Conservation (phyloP, 352 stramenopile species). For the Albugo candida region DNA sequence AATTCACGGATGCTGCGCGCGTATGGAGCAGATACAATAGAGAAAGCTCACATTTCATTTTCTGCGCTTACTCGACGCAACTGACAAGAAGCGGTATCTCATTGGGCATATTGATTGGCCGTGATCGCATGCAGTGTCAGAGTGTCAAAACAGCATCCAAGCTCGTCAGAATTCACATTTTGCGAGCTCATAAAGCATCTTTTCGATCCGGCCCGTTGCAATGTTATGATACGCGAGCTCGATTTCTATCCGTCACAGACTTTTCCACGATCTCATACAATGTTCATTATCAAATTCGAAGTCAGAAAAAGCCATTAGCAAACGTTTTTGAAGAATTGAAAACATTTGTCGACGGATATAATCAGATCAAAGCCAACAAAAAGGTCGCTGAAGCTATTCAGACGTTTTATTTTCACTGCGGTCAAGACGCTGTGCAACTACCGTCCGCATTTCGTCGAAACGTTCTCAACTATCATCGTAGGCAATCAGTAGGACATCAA, state of each 20-base stretch:
- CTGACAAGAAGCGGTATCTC: too few relatives aligned
- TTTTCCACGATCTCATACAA: slow-evolving; percentile 5
- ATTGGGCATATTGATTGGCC: background rate
- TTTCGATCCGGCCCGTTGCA: too few relatives aligned
- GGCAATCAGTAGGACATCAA: slow-evolving; percentile 15
- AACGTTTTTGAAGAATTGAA: slow-evolving; percentile 31
- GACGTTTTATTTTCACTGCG: slow-evolving; percentile 58
- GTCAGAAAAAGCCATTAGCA: slow-evolving; percentile 23
- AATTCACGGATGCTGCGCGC: too few relatives aligned
- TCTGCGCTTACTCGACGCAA: too few relatives aligned
- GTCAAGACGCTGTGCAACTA: slow-evolving; percentile 20
- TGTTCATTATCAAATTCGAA: slow-evolving; percentile 26
- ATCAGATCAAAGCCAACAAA: slow-evolving; percentile 7
- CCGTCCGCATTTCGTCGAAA: slow-evolving; percentile 14
- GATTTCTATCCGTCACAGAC: too few relatives aligned
- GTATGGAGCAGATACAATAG: too few relatives aligned
- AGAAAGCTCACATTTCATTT: too few relatives aligned
- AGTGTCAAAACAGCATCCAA: too few relatives aligned
- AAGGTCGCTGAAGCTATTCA: slow-evolving; percentile 29
- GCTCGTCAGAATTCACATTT: too few relatives aligned
- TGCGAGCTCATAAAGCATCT: too few relatives aligned
- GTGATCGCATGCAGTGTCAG: too few relatives aligned
- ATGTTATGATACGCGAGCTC: too few relatives aligned
- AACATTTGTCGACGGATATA: slow-evolving; percentile 16
- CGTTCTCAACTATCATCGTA: slow-evolving; percentile 26